Base-by-base conservation (phyloP, 495 filamentous ascomycete genomes). In the Hypoxylon fragiforme region DNA sequence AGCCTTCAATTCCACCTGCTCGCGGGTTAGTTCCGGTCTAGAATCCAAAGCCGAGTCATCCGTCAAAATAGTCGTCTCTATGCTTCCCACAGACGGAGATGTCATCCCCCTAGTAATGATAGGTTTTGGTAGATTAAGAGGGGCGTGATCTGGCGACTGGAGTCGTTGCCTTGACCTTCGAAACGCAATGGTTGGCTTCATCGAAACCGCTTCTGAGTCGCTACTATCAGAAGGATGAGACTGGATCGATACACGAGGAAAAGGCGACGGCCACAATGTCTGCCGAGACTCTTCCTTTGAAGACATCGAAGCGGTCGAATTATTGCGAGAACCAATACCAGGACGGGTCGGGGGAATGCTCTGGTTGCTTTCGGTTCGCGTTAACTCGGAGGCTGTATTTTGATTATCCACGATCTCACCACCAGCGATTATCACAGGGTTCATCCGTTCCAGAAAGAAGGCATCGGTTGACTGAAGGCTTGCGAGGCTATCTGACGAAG, bases 381-480 rank as follows among this genome's bases (percentile, higher is more conserved):
- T 68, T 20, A 88, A 66, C n/a, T 81, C 75, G 7, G 71, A 72
- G 26, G 76, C 72, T 3, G 70, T 62, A 63, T 85, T 84, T 40
- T 73, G 74, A 64, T 81, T 83, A 64, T 86, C 81, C 40, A 81
- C 59, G 2, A 82, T 69, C 38, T 77, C 81, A 41, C 85, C 90
- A 1, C 95, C 95, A 22, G 84, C 84, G 60, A 97, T 91, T 57
- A 95, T 76, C 28, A 96, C 91, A 11, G 94, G 94, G 35, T 87
- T 85, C 63, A 97, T 84, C 15, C 94, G 81, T 46, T 91, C 85
- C 26, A 81, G 73, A 4, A 96, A 71, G 51, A 81, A 83, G 4
- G 73, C 65, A 45, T 83, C 80, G 7, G 71, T 56, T 3, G 74
- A 70, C 31, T 66, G 65, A 45, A 54, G 73, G 52, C 69, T 75